Evolutionary conservation across 805 yeast species (phyloP).

Genomic region (Ogataea saltuana): DNA sequence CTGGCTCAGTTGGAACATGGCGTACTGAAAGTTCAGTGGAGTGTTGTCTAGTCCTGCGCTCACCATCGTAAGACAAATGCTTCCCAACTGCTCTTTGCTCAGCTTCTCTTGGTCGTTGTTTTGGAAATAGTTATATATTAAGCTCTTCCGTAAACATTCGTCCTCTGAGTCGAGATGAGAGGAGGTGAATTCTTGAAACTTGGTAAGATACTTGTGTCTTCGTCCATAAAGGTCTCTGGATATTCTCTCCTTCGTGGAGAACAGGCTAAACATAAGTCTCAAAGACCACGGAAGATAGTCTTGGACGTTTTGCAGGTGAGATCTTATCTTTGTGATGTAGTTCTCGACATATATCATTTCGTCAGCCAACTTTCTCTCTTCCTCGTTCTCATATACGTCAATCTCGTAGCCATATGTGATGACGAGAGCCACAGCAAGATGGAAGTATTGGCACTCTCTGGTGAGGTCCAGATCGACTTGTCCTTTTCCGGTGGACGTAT

Average conservation of each 20-base stretch:
- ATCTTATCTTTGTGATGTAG: conserved; percentile 54
- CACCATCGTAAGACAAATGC: conserved; percentile 71
- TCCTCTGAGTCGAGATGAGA: conserved; percentile 16
- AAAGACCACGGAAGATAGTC: conserved; percentile 52
- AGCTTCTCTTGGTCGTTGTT: conserved; percentile 24
- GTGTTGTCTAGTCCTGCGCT: conserved; percentile 80
- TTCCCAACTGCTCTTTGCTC: conserved; percentile 46
- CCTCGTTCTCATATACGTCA: conserved; percentile 41
- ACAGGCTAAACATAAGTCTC: conserved; percentile 29
- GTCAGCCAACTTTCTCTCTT: conserved; percentile 44
- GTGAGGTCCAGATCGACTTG: conserved; percentile 42
- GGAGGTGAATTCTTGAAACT: conserved; percentile 36
- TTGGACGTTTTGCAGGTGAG: conserved; percentile 54
- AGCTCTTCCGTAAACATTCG: conserved; percentile 18
- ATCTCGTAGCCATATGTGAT: conserved; percentile 55
- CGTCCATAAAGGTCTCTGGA: conserved; percentile 38
- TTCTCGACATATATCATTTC: conserved; percentile 58
- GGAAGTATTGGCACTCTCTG: conserved; percentile 48
- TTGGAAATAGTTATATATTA: conserved; percentile 31
- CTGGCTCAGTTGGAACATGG: conserved; percentile 59
- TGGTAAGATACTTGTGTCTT: conserved; percentile 51
- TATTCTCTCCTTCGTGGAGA: conserved; percentile 17
- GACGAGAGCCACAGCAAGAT: conserved; percentile 49
- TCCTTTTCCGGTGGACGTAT: conserved; percentile 11
- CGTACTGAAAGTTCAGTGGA: conserved; percentile 60